phyloP scores from a whole-genome alignment of 2,329 filamentous ascomycete genomes.

The Chaetomium globosum region DNA sequence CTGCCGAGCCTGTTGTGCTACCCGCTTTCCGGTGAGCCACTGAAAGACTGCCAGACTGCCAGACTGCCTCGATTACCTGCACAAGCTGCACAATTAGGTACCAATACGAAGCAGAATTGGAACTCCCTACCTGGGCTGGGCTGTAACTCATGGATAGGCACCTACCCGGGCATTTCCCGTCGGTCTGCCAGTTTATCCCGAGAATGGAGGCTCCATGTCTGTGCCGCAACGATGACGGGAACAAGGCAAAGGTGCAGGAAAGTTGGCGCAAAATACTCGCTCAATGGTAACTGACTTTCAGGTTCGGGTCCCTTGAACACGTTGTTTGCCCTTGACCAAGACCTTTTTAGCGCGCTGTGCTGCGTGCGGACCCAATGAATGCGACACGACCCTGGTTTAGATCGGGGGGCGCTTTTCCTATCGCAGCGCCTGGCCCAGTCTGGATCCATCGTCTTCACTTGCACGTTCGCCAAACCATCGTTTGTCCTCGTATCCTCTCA shows the following conservation, averaged over 20 bases:
- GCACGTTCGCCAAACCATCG: slow-evolving; percentile 16
- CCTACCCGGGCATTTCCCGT: too few relatives aligned
- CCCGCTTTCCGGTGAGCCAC: not conserved
- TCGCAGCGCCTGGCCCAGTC: slow-evolving; percentile 10
- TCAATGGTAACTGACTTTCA: not conserved
- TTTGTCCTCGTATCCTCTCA: slow-evolving; percentile 18
- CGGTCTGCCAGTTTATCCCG: too few relatives aligned
- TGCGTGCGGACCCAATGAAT: slow-evolving; percentile 14
- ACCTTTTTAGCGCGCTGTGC: slow-evolving; percentile 8
- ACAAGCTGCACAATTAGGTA: too few relatives aligned
- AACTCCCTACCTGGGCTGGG: not conserved
- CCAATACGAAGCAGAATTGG: too few relatives aligned
- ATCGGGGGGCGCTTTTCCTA: slow-evolving; percentile 1
- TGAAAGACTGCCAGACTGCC: not conserved
- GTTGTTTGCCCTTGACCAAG: not conserved
- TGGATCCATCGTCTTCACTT: slow-evolving; percentile 1
- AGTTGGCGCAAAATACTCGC: not conserved
- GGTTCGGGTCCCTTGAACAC: not conserved
- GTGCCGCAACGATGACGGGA: not conserved
- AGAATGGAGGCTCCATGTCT: not conserved
- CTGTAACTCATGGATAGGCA: not conserved
- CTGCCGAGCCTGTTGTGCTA: not conserved
- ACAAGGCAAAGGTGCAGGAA: not conserved
- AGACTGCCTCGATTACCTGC: too few relatives aligned
- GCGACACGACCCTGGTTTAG: slow-evolving; percentile 16